Base-by-base conservation (phyloP, 108 stramenopile species). In the Nannochloropsis salina region DNA sequence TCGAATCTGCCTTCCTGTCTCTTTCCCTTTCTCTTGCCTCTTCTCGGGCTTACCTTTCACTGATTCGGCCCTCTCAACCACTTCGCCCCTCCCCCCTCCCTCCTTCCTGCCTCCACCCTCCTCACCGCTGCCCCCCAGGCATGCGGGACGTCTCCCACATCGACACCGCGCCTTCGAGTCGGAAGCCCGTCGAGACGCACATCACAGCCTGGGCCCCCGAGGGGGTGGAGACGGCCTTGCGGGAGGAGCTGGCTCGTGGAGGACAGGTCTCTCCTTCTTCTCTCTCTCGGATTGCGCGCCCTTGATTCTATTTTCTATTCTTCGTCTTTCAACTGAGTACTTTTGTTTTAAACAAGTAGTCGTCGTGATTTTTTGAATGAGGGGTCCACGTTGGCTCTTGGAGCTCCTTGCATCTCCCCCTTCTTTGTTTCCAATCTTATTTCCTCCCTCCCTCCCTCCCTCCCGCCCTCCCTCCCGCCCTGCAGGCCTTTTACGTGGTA, bases 111-210 rank as follows among this genome's bases (percentile, higher is more conserved):
- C 31, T 31, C 1, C 31, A 31, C 47, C 47, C 47, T 51, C 47
- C 47, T 15, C 47, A 10, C 15, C 15, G 12, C 47, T 15, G 12
- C 15, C 47, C 47, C 47, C 15, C 47, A 51, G 47, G 97, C 11
- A 94, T 97, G 45, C 90, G 96, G 8, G 97, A 97, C 84, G 95
- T 95, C 12, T 95, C 94, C 42, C 94, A 94, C 8, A 95, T 96
- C 89, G 92, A 93, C 43, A 93, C 94, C 2, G 94, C 96, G 45
- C 97, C 96, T 43, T 94, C 94, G 44, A 94, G 94, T 92, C 88
- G 96, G 47, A 95, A 94, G 80, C 81, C 84, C 61, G 92, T 95
- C 9, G 94, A 94, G 6, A 91, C 92, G 9, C 93, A 94, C 20
- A 93, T 93, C 82, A 94, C 96, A 74, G 93, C 47, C 47, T 51